Evolutionary conservation across 1,284 basidiomycete genomes (phyloP).

Genomic region (Austroboletus niveus): DNA sequence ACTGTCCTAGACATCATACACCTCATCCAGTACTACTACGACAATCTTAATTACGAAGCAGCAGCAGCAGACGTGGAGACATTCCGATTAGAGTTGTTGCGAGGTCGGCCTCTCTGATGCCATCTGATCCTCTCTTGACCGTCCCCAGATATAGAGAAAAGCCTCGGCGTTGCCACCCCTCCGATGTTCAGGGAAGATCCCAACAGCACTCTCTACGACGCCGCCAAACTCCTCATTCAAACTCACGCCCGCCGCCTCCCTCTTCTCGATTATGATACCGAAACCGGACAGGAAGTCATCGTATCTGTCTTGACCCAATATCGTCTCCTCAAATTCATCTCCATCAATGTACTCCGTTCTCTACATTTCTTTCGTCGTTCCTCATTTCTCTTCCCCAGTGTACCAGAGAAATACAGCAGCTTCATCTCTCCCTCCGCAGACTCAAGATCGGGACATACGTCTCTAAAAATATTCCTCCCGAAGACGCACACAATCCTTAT

Average conservation of each 20-base stretch:
- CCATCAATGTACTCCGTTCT: slow-evolving; percentile 78
- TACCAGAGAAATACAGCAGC: slow-evolving; percentile 70
- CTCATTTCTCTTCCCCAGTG: slow-evolving; percentile 42
- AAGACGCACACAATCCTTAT: slow-evolving; percentile 62
- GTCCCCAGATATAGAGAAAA: slow-evolving; percentile 85
- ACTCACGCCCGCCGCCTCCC: slow-evolving; percentile 96
- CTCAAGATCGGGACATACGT: slow-evolving; percentile 96
- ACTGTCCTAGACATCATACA: slow-evolving; percentile 96
- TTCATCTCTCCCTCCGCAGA: slow-evolving; percentile 80
- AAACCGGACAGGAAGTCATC: slow-evolving; percentile 94
- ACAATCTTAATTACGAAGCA: slow-evolving; percentile 82
- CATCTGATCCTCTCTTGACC: slow-evolving; percentile 7
- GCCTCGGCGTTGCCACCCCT: slow-evolving; percentile 89
- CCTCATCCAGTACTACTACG: slow-evolving; percentile 95
- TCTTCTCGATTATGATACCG: slow-evolving; percentile 89
- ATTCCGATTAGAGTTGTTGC: slow-evolving; percentile 85
- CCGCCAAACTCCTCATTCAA: slow-evolving; percentile 87
- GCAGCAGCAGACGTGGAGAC: slow-evolving; percentile 91
- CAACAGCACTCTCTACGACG: slow-evolving; percentile 84
- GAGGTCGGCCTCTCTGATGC: slow-evolving; percentile 56
- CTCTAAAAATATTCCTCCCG: slow-evolving; percentile 41
- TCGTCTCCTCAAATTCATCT: slow-evolving; percentile 96
- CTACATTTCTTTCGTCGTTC: not conserved
- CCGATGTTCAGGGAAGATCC: slow-evolving; percentile 91
- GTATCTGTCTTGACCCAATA: slow-evolving; percentile 98